These are phyloP conservation scores for Aureobasidium sp. DNA, from an alignment of 2,329 filamentous ascomycete genomes.

Conservation along the genomic window DNA sequence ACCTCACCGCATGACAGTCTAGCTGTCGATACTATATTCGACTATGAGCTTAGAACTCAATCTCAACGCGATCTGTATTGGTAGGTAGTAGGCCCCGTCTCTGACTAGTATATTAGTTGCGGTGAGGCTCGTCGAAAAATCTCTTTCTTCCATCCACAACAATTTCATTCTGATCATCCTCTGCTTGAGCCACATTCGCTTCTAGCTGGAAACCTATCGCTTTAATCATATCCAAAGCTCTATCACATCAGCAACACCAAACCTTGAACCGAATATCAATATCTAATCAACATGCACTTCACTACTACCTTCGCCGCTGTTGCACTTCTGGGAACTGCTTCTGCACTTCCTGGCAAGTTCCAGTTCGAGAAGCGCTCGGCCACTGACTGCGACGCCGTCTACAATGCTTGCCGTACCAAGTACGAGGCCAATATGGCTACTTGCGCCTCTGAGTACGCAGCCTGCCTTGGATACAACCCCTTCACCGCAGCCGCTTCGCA, in stretches of 20 bases:
- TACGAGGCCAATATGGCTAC: constrained; percentile 5
- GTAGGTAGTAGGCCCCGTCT: not conserved
- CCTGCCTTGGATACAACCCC: constrained; percentile 15
- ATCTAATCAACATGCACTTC: constrained; percentile 6
- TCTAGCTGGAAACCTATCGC: not conserved
- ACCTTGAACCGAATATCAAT: not conserved
- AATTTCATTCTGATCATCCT: not conserved
- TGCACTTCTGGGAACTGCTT: constrained; percentile 6
- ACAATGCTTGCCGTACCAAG: not conserved
- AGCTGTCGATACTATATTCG: constrained; percentile 1
- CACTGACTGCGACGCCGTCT: not conserved
- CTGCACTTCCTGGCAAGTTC: constrained; percentile 6
- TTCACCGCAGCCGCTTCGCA: not conserved
- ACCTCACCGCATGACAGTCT: not conserved
- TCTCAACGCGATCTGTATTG: not conserved
- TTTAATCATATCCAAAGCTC: not conserved
- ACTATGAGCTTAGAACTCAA: not conserved
- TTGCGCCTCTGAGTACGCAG: constrained; percentile 13
- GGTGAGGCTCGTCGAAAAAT: not conserved
- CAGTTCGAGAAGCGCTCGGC: not conserved
- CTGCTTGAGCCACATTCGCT: constrained; percentile 1
- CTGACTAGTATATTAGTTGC: constrained; percentile 5
- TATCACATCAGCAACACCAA: not conserved
- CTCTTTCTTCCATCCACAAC: not conserved
- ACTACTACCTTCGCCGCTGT: not conserved